phyloP scores from a whole-genome alignment of 2,329 filamentous ascomycete genomes.

The Phoma sp. region DNA sequence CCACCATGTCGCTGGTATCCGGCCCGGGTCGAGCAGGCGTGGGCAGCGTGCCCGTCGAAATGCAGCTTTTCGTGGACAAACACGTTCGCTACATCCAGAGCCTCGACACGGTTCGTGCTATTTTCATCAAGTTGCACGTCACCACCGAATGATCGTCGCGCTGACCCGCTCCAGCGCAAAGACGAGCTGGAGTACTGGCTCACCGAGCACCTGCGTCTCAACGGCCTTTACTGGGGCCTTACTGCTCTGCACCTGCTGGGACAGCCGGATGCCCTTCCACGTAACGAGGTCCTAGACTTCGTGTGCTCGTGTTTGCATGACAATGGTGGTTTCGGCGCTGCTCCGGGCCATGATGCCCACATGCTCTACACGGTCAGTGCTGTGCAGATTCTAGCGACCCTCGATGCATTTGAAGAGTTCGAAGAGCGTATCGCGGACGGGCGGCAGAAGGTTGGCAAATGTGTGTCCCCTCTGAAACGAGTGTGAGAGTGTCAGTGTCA shows the following conservation, averaged over 20 bases:
- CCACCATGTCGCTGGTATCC: conserved; percentile 64
- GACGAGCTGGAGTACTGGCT: conserved; percentile 98
- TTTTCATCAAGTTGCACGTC: conserved; percentile 25
- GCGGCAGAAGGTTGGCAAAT: conserved; percentile 76
- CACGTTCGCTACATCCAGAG: conserved; percentile 94
- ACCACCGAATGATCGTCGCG: conserved; percentile 28
- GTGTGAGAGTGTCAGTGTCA: not conserved
- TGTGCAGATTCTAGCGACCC: conserved; percentile 86
- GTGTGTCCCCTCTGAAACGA: conserved; percentile 60
- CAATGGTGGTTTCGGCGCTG: conserved; percentile 89
- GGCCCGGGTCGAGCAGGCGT: conserved; percentile 61
- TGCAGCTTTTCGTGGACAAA: conserved; percentile 63
- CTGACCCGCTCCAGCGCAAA: conserved; percentile 67
- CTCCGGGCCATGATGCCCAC: conserved; percentile 92
- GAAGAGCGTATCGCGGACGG: conserved; percentile 71
- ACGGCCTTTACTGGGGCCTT: conserved; percentile 95
- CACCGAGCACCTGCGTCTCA: conserved; percentile 93
- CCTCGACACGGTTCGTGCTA: conserved; percentile 74
- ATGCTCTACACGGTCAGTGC: conserved; percentile 96
- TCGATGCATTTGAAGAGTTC: conserved; percentile 84
- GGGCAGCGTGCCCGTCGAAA: conserved; percentile 51
- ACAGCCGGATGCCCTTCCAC: conserved; percentile 79
- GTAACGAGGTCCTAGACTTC: conserved; percentile 83
- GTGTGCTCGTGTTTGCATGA: conserved; percentile 93
- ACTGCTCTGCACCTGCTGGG: conserved; percentile 85